Evolutionary conservation across 2,329 filamentous ascomycete genomes (phyloP).

Genomic region (Claviceps humidiphila): DNA sequence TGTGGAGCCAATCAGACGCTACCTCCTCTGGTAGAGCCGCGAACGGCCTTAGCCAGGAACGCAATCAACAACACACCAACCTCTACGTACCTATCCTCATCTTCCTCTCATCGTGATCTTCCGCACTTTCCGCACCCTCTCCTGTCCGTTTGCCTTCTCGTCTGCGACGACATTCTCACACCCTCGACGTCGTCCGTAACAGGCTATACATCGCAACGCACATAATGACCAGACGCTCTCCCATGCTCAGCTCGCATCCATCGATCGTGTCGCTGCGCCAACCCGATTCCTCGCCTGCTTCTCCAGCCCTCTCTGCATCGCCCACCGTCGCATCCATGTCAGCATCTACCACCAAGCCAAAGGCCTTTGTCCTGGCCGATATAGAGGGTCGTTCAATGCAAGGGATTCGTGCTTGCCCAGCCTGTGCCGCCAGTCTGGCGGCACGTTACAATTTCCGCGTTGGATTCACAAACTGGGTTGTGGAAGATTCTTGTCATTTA

Average conservation of each 20-base stretch:
- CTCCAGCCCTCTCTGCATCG: conserved; percentile 11
- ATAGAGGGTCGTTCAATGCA: conserved; percentile 22
- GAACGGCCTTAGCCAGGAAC: background rate
- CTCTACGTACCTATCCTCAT: background rate
- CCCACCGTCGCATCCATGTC: background rate
- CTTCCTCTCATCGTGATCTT: background rate
- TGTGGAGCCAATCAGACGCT: no score
- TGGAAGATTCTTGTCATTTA: conserved; percentile 19
- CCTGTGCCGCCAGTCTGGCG: conserved; percentile 23
- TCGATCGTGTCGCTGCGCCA: conserved; percentile 33
- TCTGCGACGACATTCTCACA: background rate
- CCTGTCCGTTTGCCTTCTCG: background rate
- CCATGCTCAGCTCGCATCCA: conserved; percentile 29
- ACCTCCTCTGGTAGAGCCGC: no score
- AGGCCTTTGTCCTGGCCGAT: conserved; percentile 35
- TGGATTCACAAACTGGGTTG: background rate
- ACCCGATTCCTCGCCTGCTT: conserved; percentile 16
- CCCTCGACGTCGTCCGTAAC: background rate
- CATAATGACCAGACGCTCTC: conserved; percentile 32
- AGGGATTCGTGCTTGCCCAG: conserved; percentile 25
- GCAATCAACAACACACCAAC: background rate
- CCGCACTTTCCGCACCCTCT: background rate
- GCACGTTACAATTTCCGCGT: background rate
- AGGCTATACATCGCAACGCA: background rate
- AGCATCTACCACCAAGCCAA: conserved; percentile 10